Conservation (phyloP, 176 grass and related monocot species). For the Ananas comosus region DNA sequence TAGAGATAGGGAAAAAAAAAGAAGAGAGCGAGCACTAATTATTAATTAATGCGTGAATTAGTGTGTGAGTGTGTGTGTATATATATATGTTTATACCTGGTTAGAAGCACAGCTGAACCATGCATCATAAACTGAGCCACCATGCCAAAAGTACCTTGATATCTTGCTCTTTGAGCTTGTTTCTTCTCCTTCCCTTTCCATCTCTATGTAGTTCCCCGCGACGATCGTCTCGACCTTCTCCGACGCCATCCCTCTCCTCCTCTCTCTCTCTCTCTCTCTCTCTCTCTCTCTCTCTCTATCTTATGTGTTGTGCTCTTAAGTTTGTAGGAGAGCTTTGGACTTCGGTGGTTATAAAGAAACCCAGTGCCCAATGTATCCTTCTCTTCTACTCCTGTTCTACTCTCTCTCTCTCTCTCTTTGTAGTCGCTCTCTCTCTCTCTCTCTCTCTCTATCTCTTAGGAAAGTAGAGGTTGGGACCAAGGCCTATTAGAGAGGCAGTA, state of each 20-base stretch:
- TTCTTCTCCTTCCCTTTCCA: conserved; percentile 48
- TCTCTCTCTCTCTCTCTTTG: neutral
- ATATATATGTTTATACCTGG: conserved; percentile 38
- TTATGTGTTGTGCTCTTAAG: neutral
- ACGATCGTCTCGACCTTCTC: conserved; percentile 98
- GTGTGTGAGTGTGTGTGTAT: too few species aligned
- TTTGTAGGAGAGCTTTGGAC: neutral
- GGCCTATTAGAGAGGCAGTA: conserved; percentile 15
- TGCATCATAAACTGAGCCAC: conserved; percentile 81
- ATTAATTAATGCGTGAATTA: neutral
- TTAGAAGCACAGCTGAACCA: conserved; percentile 98
- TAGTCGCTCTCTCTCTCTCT: neutral
- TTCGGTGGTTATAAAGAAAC: conserved; percentile 24
- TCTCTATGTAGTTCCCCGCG: conserved; percentile 90
- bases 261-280: neutral
- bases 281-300: neutral
- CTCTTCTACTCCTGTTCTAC: neutral
- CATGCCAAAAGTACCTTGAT: conserved; percentile 74
- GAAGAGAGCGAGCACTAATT: too few species aligned
- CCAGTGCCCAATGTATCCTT: neutral
- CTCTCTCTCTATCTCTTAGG: conserved; percentile 20
- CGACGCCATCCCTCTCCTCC: conserved; percentile 41
- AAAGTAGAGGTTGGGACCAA: conserved; percentile 28
- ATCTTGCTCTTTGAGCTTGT: conserved; percentile 20
- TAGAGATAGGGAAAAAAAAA: too few species aligned